Base-by-base conservation (phyloP, 306 rosid species). In the Vicia villosa region DNA sequence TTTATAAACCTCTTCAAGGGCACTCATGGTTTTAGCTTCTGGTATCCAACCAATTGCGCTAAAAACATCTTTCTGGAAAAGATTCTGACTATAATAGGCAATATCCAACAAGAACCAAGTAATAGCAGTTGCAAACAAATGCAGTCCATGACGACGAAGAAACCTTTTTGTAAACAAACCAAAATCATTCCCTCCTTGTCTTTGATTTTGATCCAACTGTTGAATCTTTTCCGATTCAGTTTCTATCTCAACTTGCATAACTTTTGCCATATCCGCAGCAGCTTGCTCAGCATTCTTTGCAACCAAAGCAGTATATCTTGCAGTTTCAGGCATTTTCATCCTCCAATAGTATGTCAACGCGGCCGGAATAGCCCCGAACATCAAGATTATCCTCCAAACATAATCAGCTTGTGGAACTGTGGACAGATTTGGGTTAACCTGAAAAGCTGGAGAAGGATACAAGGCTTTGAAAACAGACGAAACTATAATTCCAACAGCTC, bases 51-150 rank as follows among this genome's bases (percentile, higher is more conserved):
- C 98, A 32, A 92, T 88, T 26, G 96, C 88, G 28, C 76, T 84
- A 58, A 92, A 92, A 26, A 92, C 86, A 74, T 92, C 98, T n/a
- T 92, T 92, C 58, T 92, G 96, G 45, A 92, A 92, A 8, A 92
- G 85, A 30, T 92, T 92, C 45, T 92, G 98, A 69, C 98, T 92
- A 64, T 89, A 92, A 80, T 86, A 92, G 1, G 96, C 98, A 24
- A 92, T 80, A 75, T 89, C 98, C 61, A 92, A 66, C 41, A 89
- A 67, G 78, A 92, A 92, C 98, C 98, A 92, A 30, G 98, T 92
- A 28, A 72, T 10, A 5, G 89, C 77, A 1, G 96, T 89, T 63
- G 95, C 98, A 62, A 88, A 67, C 82, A 92, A 70, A 63, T 88
- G 96, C 55, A 83, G 86, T 1, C 98, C 98, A 41, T 92, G 96